Percentiles rank a stretch among this genome's conserved stretches.
phyloP scores from a whole-genome alignment of 2,329 filamentous ascomycete species.

The Aureobasidium sp. region DNA sequence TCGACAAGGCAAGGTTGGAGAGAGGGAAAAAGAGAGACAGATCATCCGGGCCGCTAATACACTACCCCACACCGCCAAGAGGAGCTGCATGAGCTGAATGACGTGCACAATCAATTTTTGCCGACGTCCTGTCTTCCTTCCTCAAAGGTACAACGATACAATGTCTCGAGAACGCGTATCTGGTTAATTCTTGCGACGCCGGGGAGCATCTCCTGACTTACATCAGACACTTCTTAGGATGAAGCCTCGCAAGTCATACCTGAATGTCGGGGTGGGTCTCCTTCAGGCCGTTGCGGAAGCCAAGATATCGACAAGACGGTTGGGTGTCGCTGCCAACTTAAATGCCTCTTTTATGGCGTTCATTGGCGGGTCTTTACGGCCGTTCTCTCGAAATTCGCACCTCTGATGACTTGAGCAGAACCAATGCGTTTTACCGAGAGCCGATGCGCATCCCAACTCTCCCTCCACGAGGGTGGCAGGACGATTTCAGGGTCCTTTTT shows the following conservation, averaged over 20 bases:
- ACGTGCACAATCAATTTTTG: not conserved
- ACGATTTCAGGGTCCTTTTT: not conserved
- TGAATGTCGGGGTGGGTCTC: not conserved
- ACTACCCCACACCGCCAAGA: constrained; percentile 13
- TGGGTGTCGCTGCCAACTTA: constrained; percentile 9
- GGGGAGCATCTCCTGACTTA: too few species aligned
- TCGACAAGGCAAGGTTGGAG: not conserved
- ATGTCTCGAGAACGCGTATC: not conserved
- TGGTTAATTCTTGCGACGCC: too few species aligned
- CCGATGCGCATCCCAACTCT: not conserved
- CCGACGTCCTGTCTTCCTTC: not conserved
- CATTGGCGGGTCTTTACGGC: constrained; percentile 14
- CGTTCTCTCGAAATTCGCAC: not conserved
- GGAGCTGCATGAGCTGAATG: not conserved
- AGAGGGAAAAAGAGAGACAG: not conserved
- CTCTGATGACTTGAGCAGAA: constrained; percentile 3
- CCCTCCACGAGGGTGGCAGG: not conserved
- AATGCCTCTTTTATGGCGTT: constrained; percentile 3
- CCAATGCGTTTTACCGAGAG: not conserved
- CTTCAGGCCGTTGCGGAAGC: not conserved
- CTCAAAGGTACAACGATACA: not conserved
- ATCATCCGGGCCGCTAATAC: not conserved
- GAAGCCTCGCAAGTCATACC: not conserved
- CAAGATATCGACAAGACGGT: constrained; percentile 6
- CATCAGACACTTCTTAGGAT: too few species aligned